Conservation (phyloP, 2,329 filamentous ascomycete genomes). For the Ophiostoma piceae region DNA sequence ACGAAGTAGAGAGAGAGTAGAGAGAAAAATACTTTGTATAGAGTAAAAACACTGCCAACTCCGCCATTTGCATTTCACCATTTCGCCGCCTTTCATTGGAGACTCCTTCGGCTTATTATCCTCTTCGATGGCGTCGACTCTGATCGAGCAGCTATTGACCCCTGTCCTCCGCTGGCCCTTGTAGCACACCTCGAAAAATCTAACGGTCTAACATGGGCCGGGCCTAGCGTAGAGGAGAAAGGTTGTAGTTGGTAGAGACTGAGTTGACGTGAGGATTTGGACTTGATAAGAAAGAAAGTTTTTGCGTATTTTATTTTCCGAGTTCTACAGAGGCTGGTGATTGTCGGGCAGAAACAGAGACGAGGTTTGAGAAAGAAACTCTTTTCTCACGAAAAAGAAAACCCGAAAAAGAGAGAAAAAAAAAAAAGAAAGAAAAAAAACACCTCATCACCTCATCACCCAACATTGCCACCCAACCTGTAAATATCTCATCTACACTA, state of each 20-base stretch:
- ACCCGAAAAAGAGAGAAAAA: not conserved
- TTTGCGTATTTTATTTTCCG: not conserved
- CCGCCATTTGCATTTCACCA: not conserved
- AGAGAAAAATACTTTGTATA: too few relatives aligned
- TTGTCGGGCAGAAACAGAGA: not conserved
- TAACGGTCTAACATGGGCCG: constrained; percentile 13
- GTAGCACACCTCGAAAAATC: not conserved
- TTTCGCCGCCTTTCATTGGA: not conserved
- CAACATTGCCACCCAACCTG: not conserved
- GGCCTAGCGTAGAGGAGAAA: constrained; percentile 15
- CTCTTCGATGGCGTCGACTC: not conserved
- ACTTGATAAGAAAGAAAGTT: not conserved
- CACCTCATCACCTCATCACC: not conserved
- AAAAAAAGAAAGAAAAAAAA: not conserved
- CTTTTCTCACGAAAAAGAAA: not conserved
- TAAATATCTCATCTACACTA: constrained; percentile 2
- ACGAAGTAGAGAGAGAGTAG: not conserved
- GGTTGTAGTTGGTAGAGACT: not conserved
- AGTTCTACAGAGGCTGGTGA: not conserved
- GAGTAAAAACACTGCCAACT: not conserved
- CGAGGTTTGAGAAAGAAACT: not conserved
- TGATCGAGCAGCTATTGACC: not conserved
- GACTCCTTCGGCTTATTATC: not conserved
- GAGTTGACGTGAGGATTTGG: not conserved
- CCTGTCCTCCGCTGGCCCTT: constrained; percentile 10